Conservation (phyloP, 129 eudicot species). For the Flaveria robusta region DNA sequence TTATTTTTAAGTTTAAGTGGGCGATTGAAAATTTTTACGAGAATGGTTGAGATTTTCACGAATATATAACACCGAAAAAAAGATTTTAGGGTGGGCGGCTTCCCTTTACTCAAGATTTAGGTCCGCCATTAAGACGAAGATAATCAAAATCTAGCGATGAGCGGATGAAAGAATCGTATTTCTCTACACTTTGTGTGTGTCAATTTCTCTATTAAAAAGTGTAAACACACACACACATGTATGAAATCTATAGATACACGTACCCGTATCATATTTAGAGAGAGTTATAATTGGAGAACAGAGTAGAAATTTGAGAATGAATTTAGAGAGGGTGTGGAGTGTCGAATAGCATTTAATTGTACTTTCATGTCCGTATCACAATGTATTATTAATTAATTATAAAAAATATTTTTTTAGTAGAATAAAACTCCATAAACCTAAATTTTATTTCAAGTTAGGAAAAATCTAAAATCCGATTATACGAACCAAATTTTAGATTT, state of each 20-base stretch:
- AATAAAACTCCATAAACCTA: too few species aligned
- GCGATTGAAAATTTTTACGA: too few species aligned
- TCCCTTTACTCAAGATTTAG: too few species aligned
- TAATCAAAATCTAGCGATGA: slow-evolving; percentile 29
- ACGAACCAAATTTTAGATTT: too few species aligned
- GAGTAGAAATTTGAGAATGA: slow-evolving; percentile 24
- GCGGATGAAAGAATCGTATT: slow-evolving; percentile 35
- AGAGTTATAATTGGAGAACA: slow-evolving; percentile 22
- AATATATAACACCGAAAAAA: too few species aligned
- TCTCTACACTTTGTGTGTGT: slow-evolving; percentile 18
- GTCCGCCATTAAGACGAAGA: neutral
- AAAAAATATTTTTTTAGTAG: neutral
- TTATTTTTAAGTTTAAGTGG: too few species aligned
- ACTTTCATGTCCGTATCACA: slow-evolving; percentile 46
- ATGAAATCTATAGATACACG: slow-evolving; percentile 25
- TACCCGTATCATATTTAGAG: slow-evolving; percentile 27
- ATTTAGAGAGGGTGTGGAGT: slow-evolving; percentile 6
- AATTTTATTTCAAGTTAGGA: too few species aligned
- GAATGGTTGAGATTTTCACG: too few species aligned
- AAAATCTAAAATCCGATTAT: too few species aligned
- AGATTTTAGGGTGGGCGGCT: too few species aligned
- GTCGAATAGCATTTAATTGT: slow-evolving; percentile 42
- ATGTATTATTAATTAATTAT: neutral
- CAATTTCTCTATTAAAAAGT: neutral
- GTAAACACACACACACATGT: slow-evolving; percentile 12